Evolutionary conservation across 495 filamentous ascomycete species (phyloP).

Genomic region (Daldinia childiae): DNA sequence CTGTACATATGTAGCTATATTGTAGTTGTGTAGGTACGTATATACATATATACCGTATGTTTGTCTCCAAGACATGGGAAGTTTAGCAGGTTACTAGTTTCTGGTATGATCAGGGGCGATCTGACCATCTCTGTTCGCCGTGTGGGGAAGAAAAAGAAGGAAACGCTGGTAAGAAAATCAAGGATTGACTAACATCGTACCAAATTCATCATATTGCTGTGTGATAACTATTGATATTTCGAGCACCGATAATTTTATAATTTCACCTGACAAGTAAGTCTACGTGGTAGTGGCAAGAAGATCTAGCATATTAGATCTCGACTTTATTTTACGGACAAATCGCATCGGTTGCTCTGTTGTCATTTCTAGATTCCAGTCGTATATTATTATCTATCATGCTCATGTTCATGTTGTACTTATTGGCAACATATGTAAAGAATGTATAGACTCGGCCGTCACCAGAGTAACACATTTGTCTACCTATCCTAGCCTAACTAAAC

Average conservation of each 20-base stretch:
- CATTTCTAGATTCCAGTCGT: constrained; percentile 15
- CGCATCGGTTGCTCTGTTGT: neutral
- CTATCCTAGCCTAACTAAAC: neutral
- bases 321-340: neutral
- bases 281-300: constrained; percentile 2
- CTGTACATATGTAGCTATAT: too few relatives aligned
- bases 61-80: constrained; percentile 13
- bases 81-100: neutral
- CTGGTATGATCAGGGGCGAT: constrained; percentile 28
- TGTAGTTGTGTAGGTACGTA: constrained; percentile 1
- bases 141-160: constrained; percentile 20
- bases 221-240: constrained; percentile 11
- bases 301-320: constrained; percentile 17
- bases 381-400: neutral
- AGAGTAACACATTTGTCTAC: neutral
- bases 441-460: neutral
- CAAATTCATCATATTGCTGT: constrained; percentile 14
- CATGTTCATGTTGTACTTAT: neutral
- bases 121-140: constrained; percentile 21
- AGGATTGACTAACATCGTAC: constrained; percentile 6
- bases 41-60: neutral
- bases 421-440: too few relatives aligned
- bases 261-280: neutral
- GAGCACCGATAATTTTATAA: constrained; percentile 2
- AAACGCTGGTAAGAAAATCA: constrained; percentile 9